Evolutionary conservation across 1,139 yeast genomes (phyloP).

Genomic region (Blastobotrys raffinosifermentans): DNA sequence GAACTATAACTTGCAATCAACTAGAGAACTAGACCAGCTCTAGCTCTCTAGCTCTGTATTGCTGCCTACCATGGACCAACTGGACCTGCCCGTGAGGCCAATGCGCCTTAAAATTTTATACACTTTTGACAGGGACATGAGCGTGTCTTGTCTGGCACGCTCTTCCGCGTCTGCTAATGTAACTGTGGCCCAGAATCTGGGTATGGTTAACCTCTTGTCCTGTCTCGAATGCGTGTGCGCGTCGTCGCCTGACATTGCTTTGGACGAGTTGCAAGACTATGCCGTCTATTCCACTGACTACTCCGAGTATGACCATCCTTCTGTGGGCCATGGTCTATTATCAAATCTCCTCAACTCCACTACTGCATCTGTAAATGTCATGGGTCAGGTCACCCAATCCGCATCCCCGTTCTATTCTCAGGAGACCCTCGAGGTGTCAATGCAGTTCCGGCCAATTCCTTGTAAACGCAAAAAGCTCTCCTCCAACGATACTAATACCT

Average conservation of each 20-base stretch:
- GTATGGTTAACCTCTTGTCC: constrained; percentile 29
- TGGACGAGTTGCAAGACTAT: constrained; percentile 29
- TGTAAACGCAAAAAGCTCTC: not conserved
- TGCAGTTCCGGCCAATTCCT: constrained; percentile 14
- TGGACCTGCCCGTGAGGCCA: constrained; percentile 1
- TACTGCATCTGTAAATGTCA: constrained; percentile 17
- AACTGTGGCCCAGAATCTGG: constrained; percentile 27
- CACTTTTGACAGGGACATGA: constrained; percentile 30
- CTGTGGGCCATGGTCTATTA: constrained; percentile 39
- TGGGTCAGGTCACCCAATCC: constrained; percentile 21
- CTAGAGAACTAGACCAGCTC: too few relatives aligned
- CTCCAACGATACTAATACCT: not conserved
- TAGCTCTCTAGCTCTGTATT: too few relatives aligned
- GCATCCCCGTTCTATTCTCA: constrained; percentile 11
- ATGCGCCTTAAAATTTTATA: constrained; percentile 30
- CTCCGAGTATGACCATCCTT: constrained; percentile 35
- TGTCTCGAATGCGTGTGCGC: constrained; percentile 31
- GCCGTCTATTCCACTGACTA: constrained; percentile 38
- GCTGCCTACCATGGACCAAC: not conserved
- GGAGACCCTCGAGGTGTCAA: constrained; percentile 21
- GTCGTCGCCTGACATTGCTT: constrained; percentile 34
- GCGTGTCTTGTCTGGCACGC: constrained; percentile 32
- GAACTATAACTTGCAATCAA: too few relatives aligned
- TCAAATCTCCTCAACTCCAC: constrained; percentile 23
- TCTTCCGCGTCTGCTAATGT: constrained; percentile 20